Evolutionary conservation across 2,329 filamentous ascomycete genomes (phyloP).

Genomic region (Bipolaris sorokiniana): DNA sequence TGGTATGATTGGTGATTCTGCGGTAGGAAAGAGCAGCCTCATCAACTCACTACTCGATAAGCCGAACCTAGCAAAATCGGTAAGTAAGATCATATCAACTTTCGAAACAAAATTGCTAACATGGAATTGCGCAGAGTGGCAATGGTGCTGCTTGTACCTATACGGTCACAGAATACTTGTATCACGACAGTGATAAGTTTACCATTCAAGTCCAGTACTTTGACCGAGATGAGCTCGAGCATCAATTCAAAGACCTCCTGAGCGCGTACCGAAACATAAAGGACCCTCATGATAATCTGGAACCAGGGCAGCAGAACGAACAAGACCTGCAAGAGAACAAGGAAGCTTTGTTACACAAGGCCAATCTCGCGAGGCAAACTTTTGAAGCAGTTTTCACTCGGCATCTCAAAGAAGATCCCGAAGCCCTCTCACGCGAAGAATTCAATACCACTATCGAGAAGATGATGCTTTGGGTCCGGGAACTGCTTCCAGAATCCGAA

Average conservation of each 20-base stretch:
- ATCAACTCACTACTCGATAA: conserved; percentile 58
- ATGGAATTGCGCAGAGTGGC: conserved; percentile 47
- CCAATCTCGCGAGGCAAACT: background rate
- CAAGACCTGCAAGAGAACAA: background rate
- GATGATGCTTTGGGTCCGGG: background rate
- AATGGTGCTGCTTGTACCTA: conserved; percentile 57
- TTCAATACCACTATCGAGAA: background rate
- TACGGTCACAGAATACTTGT: conserved; percentile 56
- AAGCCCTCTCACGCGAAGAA: background rate
- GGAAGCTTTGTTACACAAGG: background rate
- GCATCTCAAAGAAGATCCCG: background rate
- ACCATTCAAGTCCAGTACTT: conserved; percentile 40
- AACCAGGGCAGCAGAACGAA: background rate
- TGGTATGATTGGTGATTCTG: conserved; percentile 58
- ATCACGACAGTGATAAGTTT: conserved; percentile 44
- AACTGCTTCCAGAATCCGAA: background rate
- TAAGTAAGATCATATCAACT: conserved; percentile 38
- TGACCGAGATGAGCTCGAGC: conserved; percentile 22
- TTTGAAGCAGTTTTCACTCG: background rate
- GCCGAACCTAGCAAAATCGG: conserved; percentile 50
- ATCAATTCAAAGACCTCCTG: background rate
- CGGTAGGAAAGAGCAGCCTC: conserved; percentile 59
- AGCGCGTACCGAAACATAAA: background rate
- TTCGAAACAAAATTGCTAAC: background rate
- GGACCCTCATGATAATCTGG: background rate